phyloP scores from a whole-genome alignment of 495 filamentous ascomycete genomes.

The Neurospora sp. region DNA sequence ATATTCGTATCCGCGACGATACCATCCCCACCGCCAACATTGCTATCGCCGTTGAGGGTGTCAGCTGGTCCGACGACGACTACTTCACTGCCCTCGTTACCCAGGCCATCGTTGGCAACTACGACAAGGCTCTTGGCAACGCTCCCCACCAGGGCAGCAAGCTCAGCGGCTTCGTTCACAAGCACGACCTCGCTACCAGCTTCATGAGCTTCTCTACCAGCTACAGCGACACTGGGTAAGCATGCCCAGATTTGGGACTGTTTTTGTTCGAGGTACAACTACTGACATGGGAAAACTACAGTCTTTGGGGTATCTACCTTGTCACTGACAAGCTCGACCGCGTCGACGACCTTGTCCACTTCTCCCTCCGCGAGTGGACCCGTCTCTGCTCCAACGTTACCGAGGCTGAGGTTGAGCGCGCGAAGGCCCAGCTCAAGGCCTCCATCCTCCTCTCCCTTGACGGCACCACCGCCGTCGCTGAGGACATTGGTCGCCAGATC shows the following conservation, averaged over 20 bases:
- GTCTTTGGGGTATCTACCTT: conserved; percentile 99
- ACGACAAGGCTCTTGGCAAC: conserved; percentile 97
- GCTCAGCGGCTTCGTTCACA: conserved; percentile 84
- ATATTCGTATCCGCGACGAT: conserved; percentile 90
- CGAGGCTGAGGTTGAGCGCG: conserved; percentile 88
- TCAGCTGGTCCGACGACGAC: conserved; percentile 97
- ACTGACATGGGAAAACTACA: conserved; percentile 26
- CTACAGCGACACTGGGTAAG: conserved; percentile 97
- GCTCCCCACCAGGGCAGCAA: conserved; percentile 94
- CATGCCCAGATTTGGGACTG: background rate
- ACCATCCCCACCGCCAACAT: conserved; percentile 94
- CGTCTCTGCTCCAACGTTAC: conserved; percentile 78
- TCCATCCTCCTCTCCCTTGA: conserved; percentile 94
- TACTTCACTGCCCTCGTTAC: conserved; percentile 97
- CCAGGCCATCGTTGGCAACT: conserved; percentile 98
- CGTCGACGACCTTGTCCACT: conserved; percentile 94
- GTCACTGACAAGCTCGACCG: conserved; percentile 78
- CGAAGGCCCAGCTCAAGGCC: conserved; percentile 98
- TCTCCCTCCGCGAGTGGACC: conserved; percentile 95
- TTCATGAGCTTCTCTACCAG: conserved; percentile 99
- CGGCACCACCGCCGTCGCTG: conserved; percentile 90
- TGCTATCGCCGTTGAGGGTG: conserved; percentile 97
- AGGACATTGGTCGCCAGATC: conserved; percentile 97
- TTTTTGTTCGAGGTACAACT: background rate
- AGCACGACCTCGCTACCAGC: conserved; percentile 92